Base-by-base conservation (phyloP, 352 stramenopile species). In the Globisporangium abappressorium region DNA sequence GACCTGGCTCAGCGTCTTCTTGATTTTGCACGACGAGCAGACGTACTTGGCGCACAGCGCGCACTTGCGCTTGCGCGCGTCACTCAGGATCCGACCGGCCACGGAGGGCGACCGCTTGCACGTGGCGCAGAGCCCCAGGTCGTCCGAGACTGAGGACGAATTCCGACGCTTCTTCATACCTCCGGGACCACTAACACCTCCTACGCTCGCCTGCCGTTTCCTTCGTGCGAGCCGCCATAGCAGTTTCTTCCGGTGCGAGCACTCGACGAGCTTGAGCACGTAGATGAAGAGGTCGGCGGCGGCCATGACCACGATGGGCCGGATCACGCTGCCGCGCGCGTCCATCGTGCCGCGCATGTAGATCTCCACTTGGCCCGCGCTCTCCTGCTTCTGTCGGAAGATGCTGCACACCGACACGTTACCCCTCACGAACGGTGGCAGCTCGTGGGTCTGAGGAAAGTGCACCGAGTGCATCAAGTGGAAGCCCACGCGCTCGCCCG, bases 151-250 rank as follows among this genome's bases (percentile, higher is more conserved):
- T 0, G 54, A 59, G 26, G 53, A 30, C 8, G 53, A 57, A 3
- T 11, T 18, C 2, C 14, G 54, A 11, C 18, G 6, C 54, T 59
- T 59, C 54, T 59, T 59, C 15, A 22, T 18, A 9, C 54, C 26
- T 3, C 24, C 54, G 2, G 24, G 34, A 41, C 34, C 34, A 41
- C 34, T 9, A 14, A 12, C 34, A 41, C 34, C 34, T 5, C 34
- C 24, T 18, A 59, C 5, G 11, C 54, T 41, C 54, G 41, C 41
- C 64, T 38, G 67, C 26, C 22, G 68, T 65, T 18, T 68, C 63
- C 3, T 70, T 74, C 53, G 54, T 33, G 57, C 73, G 69, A 43
- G 63, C 15, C 33, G 30, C 64, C 64, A 69, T 26, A 43, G 3
- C 24, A 62, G 26, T n/a, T 69, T 63, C 41, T 63, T 62, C 11